These are phyloP conservation scores for Hymenoscyphus fraxineus DNA, from an alignment of 2,329 filamentous ascomycete species.

Conservation along the genomic window DNA sequence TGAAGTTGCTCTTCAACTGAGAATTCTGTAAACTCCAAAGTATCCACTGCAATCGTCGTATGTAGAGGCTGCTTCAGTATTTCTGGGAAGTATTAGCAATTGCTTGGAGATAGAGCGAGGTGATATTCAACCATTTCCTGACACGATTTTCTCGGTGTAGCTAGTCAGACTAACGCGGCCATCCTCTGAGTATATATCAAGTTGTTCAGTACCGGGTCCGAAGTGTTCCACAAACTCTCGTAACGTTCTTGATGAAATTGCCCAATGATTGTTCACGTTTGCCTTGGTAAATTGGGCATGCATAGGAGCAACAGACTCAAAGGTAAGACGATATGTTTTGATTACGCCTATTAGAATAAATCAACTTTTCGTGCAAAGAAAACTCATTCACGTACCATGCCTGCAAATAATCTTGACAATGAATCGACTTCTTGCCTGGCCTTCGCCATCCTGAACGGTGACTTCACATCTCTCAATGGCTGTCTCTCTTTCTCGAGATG, in stretches of 20 bases:
- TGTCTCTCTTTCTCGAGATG: slow-evolving; percentile 60
- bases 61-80: slow-evolving; percentile 76
- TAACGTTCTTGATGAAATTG: slow-evolving; percentile 65
- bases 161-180: slow-evolving; percentile 71
- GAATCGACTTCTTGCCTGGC: slow-evolving; percentile 65
- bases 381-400: slow-evolving; percentile 50
- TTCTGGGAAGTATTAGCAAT: slow-evolving; percentile 43
- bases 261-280: slow-evolving; percentile 66
- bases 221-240: slow-evolving; percentile 78
- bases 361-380: not conserved
- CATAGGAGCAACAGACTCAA: slow-evolving; percentile 69
- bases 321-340: slow-evolving; percentile 72
- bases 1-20: slow-evolving; percentile 71
- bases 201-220: slow-evolving; percentile 73
- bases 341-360: slow-evolving; percentile 53
- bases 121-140: slow-evolving; percentile 53
- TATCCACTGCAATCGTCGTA: slow-evolving; percentile 73
- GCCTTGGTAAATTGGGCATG: slow-evolving; percentile 71
- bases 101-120: not conserved
- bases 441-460: slow-evolving; percentile 65
- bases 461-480: slow-evolving; percentile 73
- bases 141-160: slow-evolving; percentile 74
- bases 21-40: slow-evolving; percentile 72
- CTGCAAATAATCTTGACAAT: slow-evolving; percentile 70
- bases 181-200: slow-evolving; percentile 72